These are phyloP conservation scores for Aspergillus sp. DNA, from an alignment of 2,329 filamentous ascomycete species.

Conservation along the genomic window DNA sequence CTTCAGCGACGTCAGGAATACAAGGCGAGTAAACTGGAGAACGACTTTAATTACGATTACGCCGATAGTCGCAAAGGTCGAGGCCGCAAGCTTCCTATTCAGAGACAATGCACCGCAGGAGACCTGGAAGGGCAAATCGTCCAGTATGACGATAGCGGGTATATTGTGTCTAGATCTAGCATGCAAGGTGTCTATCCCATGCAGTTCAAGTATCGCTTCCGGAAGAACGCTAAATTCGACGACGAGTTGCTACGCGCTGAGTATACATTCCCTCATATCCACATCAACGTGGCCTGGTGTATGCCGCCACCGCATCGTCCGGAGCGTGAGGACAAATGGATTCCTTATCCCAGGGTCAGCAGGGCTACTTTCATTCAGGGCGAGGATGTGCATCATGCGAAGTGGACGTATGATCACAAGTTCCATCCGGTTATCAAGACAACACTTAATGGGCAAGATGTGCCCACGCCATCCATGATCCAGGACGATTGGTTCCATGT, in stretches of 20 bases:
- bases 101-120: constrained; percentile 49
- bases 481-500: constrained; percentile 46
- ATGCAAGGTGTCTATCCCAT: constrained; percentile 52
- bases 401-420: constrained; percentile 50
- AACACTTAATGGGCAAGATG: constrained; percentile 49
- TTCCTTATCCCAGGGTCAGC: constrained; percentile 54
- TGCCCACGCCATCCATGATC: constrained; percentile 56
- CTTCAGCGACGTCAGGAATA: constrained; percentile 47
- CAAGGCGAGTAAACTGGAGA: constrained; percentile 40
- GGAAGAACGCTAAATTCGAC: constrained; percentile 53
- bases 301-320: constrained; percentile 50
- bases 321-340: constrained; percentile 54
- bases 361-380: constrained; percentile 55
- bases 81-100: constrained; percentile 41
- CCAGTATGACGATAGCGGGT: constrained; percentile 53
- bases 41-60: constrained; percentile 51
- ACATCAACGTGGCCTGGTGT: constrained; percentile 54
- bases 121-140: constrained; percentile 46
- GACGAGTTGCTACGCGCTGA: constrained; percentile 57
- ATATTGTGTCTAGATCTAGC: constrained; percentile 53
- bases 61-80: not conserved
- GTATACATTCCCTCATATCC: constrained; percentile 53
- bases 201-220: constrained; percentile 55
- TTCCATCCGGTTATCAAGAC: constrained; percentile 48
- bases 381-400: constrained; percentile 51